Conservation (phyloP, 139 green algal genomes). For the Pleodorina starrii region DNA sequence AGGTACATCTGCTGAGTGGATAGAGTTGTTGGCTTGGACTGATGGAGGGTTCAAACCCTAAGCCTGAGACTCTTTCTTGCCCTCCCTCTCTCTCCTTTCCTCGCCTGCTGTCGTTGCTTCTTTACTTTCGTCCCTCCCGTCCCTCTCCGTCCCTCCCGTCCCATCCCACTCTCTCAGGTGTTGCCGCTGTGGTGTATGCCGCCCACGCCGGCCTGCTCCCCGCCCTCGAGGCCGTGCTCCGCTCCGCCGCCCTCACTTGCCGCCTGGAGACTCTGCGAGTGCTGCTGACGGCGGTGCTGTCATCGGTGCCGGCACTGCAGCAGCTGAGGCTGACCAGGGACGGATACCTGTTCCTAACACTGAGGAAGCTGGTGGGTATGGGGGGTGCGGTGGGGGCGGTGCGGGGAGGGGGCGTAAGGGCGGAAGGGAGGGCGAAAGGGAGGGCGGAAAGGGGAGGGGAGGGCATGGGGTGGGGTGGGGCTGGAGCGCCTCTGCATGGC, state of each 20-base stretch:
- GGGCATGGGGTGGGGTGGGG: neutral
- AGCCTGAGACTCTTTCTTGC: too few relatives aligned
- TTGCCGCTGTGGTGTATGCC: conserved; percentile 4
- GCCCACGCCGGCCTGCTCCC: conserved; percentile 4
- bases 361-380: conserved; percentile 38
- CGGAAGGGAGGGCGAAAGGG: neutral
- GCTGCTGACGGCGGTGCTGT: conserved; percentile 28
- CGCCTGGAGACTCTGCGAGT: conserved; percentile 34
- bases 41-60: too few relatives aligned
- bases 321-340: conserved; percentile 24
- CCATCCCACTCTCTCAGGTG: conserved; percentile 17
- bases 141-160: neutral
- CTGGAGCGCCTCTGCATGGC: too few relatives aligned
- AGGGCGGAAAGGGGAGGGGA: neutral
- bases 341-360: conserved; percentile 37
- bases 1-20: too few relatives aligned
- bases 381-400: too few relatives aligned
- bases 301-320: conserved; percentile 21
- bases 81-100: too few relatives aligned
- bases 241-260: conserved; percentile 11
- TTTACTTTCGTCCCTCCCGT: too few relatives aligned
- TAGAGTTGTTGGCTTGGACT: too few relatives aligned
- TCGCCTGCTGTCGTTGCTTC: too few relatives aligned
- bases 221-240: conserved; percentile 24
- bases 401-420: neutral